Evolutionary conservation across 2,329 filamentous ascomycete genomes (phyloP).

Genomic region (Fusarium anthophilum): DNA sequence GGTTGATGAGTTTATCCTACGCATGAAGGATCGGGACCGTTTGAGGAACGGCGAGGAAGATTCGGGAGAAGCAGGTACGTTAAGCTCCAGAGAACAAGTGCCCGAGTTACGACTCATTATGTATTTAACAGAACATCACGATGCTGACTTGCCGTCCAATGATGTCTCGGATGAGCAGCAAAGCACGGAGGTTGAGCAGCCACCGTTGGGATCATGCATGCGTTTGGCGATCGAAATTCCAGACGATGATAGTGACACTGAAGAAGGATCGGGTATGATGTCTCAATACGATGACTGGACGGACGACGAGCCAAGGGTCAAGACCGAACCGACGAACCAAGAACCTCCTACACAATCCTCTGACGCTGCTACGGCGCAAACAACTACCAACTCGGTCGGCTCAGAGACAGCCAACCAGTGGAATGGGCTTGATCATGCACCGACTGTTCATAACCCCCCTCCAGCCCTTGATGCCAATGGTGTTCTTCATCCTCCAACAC

Average conservation of each 20-base stretch:
- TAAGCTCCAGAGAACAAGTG: too few species aligned
- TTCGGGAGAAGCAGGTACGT: not conserved
- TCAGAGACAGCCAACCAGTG: too few species aligned
- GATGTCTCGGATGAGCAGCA: not conserved
- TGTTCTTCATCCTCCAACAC: rapidly evolving
- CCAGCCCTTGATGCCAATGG: not conserved
- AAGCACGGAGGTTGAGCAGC: not conserved
- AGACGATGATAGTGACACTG: not conserved
- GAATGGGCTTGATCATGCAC: not conserved
- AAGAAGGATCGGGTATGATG: not conserved
- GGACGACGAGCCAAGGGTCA: not conserved
- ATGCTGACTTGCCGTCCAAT: rapidly evolving
- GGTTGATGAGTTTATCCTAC: not conserved
- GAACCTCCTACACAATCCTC: not conserved
- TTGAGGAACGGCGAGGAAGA: not conserved
- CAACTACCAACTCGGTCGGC: too few species aligned
- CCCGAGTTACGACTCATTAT: too few species aligned
- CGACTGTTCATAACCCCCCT: rapidly evolving
- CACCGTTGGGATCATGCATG: not conserved
- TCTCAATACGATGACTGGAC: not conserved
- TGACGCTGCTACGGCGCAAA: not conserved
- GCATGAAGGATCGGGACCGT: not conserved
- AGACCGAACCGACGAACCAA: not conserved
- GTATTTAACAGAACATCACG: not conserved
- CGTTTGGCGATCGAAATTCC: not conserved